Evolutionary conservation across 2,329 filamentous ascomycete genomes (phyloP).

Genomic region (Biscogniauxia mediterranea): DNA sequence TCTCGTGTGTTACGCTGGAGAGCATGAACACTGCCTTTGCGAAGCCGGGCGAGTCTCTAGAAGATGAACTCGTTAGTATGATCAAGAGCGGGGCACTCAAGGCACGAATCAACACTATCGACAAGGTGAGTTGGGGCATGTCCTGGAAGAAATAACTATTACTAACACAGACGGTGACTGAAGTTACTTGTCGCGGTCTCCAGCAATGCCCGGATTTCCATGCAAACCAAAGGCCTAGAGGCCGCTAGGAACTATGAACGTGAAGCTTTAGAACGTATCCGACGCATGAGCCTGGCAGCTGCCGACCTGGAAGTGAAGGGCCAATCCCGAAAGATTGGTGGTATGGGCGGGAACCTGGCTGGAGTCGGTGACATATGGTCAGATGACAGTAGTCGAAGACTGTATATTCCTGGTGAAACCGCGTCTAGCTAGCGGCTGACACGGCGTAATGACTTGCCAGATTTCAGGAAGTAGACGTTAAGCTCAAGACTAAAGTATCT

Average conservation of each 20-base stretch:
- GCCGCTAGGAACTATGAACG: slow-evolving; percentile 70
- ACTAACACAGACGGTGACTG: slow-evolving; percentile 15
- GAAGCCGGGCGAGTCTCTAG: slow-evolving; percentile 58
- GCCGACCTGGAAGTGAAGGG: slow-evolving; percentile 71
- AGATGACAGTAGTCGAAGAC: slow-evolving; percentile 17
- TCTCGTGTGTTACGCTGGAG: slow-evolving; percentile 79
- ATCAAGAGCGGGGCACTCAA: slow-evolving; percentile 71
- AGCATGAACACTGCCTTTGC: slow-evolving; percentile 78
- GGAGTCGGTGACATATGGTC: slow-evolving; percentile 26
- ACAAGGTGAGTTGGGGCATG: slow-evolving; percentile 51
- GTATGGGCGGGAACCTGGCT: slow-evolving; percentile 12
- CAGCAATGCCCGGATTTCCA: slow-evolving; percentile 61
- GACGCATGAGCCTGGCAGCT: slow-evolving; percentile 72
- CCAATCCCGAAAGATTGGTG: slow-evolving; percentile 14
- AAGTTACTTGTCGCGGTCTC: slow-evolving; percentile 75
- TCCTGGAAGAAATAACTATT: slow-evolving; percentile 10
- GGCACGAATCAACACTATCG: slow-evolving; percentile 81
- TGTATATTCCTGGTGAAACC: slow-evolving; percentile 10
- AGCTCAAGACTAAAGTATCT: background rate
- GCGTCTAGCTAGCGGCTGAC: slow-evolving; percentile 8
- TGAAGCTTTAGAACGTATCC: slow-evolving; percentile 72
- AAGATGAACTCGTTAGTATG: slow-evolving; percentile 74
- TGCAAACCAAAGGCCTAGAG: slow-evolving; percentile 68
- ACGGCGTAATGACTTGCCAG: background rate
- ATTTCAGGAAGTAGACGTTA: background rate